These are phyloP conservation scores for Podospora bellae-mahoneyi DNA, from an alignment of 495 filamentous ascomycete genomes.

Conservation along the genomic window DNA sequence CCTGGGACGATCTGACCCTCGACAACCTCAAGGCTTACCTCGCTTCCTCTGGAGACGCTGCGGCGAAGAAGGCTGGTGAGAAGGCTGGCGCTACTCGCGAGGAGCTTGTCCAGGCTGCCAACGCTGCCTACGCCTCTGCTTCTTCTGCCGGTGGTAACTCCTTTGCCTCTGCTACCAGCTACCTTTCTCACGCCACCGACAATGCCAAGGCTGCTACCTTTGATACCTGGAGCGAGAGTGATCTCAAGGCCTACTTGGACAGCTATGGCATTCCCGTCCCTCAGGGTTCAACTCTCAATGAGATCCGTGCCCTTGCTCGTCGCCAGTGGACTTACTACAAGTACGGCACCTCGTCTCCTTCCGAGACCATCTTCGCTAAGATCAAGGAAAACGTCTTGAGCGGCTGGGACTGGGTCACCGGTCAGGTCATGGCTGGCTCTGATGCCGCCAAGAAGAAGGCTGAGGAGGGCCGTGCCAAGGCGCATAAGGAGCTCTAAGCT, in stretches of 20 bases:
- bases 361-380: slow-evolving; percentile 62
- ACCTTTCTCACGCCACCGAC: slow-evolving; percentile 65
- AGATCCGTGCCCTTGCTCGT: slow-evolving; percentile 64
- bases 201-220: slow-evolving; percentile 67
- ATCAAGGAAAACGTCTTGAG: slow-evolving; percentile 51
- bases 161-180: slow-evolving; percentile 72
- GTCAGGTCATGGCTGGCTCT: slow-evolving; percentile 58
- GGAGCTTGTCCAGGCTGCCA: slow-evolving; percentile 67
- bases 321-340: slow-evolving; percentile 72
- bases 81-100: slow-evolving; percentile 66
- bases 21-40: slow-evolving; percentile 75
- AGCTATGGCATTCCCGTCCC: slow-evolving; percentile 72
- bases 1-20: slow-evolving; percentile 76
- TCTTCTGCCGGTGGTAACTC: slow-evolving; percentile 62
- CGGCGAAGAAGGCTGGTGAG: slow-evolving; percentile 65
- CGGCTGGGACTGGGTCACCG: slow-evolving; percentile 57
- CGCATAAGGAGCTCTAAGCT: slow-evolving; percentile 34
- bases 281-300: slow-evolving; percentile 65
- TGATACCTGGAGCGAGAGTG: slow-evolving; percentile 73
- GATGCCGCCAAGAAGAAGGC: slow-evolving; percentile 61
- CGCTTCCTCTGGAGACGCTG: slow-evolving; percentile 50
- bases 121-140: slow-evolving; percentile 66
- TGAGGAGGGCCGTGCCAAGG: slow-evolving; percentile 32
- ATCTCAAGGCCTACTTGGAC: slow-evolving; percentile 78
- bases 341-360: slow-evolving; percentile 67